phyloP scores from a whole-genome alignment of 2,329 filamentous ascomycete species.

The Cordyceps cicadae region DNA sequence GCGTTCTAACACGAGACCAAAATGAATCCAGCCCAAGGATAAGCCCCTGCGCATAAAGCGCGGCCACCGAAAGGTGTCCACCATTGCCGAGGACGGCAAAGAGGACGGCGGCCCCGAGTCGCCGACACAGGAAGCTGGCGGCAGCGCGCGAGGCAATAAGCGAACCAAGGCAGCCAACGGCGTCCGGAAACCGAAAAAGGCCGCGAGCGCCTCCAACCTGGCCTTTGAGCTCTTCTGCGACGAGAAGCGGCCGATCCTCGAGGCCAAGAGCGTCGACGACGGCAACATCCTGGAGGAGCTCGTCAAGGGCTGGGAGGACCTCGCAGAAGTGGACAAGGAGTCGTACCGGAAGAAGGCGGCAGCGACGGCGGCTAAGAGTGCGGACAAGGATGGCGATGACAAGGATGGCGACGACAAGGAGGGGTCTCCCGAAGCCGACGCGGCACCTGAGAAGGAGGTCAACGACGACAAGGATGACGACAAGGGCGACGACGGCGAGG shows the following conservation, averaged over 20 bases:
- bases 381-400: conserved; percentile 16
- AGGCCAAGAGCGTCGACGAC: conserved; percentile 35
- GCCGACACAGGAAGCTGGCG: not conserved
- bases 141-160: conserved; percentile 2
- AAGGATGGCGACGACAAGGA: conserved; percentile 22
- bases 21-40: conserved; percentile 56
- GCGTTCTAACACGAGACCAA: conserved; percentile 12
- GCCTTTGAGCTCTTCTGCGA: conserved; percentile 50
- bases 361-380: not conserved
- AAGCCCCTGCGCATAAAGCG: conserved; percentile 70
- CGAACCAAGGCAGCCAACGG: conserved; percentile 34
- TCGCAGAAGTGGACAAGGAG: conserved; percentile 41
- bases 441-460: conserved; percentile 13
- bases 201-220: conserved; percentile 27
- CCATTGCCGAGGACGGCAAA: conserved; percentile 34
- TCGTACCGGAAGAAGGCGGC: conserved; percentile 33
- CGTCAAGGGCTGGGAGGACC: conserved; percentile 45
- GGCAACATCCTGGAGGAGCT: conserved; percentile 46
- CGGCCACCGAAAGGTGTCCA: conserved; percentile 55
- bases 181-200: conserved; percentile 32
- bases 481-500: conserved; percentile 15
- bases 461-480: conserved; percentile 21
- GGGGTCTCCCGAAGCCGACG: conserved; percentile 16
- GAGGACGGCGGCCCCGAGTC: conserved; percentile 15
- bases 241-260: conserved; percentile 37